Percentiles rank a stretch among this genome's conserved stretches.
These are phyloP conservation scores for Spinellus fusiger DNA, from an alignment of 192 early-diverging fungal genomes.

Conservation along the genomic window DNA sequence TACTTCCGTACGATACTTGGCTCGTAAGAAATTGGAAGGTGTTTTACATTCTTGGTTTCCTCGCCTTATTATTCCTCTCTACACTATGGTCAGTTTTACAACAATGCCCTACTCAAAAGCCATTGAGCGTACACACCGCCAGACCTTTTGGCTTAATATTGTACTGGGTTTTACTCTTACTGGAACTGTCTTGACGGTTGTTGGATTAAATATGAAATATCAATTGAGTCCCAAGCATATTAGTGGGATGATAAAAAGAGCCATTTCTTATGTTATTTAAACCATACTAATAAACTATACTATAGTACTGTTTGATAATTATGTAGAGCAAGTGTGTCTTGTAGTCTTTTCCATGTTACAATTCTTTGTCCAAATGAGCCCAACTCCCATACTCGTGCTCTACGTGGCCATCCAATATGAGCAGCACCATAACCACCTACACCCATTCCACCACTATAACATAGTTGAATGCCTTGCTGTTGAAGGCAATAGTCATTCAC, in stretches of 20 bases:
- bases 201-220: not conserved
- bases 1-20: slow-evolving; percentile 61
- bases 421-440: slow-evolving; percentile 35
- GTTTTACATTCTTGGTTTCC: slow-evolving; percentile 72
- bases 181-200: not conserved
- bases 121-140: slow-evolving; percentile 38
- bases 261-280: too few species aligned
- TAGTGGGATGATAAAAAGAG: too few species aligned
- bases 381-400: slow-evolving; percentile 36
- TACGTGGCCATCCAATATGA: slow-evolving; percentile 26
- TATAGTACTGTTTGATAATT: slow-evolving; percentile 37
- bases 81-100: slow-evolving; percentile 95
- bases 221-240: not conserved
- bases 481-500: slow-evolving; percentile 35
- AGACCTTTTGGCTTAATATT: slow-evolving; percentile 45
- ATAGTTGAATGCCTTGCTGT: slow-evolving; percentile 34
- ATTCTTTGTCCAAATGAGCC: slow-evolving; percentile 24
- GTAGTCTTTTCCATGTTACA: slow-evolving; percentile 39
- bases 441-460: slow-evolving; percentile 39
- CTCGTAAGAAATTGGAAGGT: slow-evolving; percentile 77
- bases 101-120: slow-evolving; percentile 80
- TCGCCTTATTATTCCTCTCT: slow-evolving; percentile 72
- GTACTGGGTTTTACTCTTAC: slow-evolving; percentile 10
- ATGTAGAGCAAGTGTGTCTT: slow-evolving; percentile 31
- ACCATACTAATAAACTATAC: too few species aligned